Conservation (phyloP, 768 basidiomycete genomes). For the Leucogyrophana mollusca region DNA sequence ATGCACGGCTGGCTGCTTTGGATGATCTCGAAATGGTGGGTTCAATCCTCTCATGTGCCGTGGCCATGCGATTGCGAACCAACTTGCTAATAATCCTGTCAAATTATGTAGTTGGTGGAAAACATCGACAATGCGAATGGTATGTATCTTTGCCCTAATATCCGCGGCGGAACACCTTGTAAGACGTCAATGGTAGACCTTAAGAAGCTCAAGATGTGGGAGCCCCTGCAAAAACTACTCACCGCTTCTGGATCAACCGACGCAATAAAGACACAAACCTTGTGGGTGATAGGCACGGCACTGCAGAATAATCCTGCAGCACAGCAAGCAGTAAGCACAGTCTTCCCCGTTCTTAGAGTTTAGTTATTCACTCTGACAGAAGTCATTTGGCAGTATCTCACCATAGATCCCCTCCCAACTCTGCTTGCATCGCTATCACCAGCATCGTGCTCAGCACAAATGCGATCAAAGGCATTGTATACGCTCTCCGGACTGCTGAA, state of each 20-base stretch:
- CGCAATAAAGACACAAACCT: conserved; percentile 60
- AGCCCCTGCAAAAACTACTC: conserved; percentile 66
- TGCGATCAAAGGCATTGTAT: conserved; percentile 82
- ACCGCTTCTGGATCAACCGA: conserved; percentile 51
- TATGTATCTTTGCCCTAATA: conserved; percentile 3
- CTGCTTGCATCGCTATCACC: conserved; percentile 63
- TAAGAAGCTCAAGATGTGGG: conserved; percentile 75
- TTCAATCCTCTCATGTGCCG: background rate
- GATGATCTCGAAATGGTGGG: conserved; percentile 88
- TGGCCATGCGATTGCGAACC: too few species aligned
- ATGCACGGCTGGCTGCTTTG: conserved; percentile 63
- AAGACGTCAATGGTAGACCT: conserved; percentile 50
- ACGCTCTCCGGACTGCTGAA: conserved; percentile 75
- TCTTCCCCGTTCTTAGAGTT: background rate
- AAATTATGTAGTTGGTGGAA: conserved; percentile 76
- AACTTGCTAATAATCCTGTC: too few species aligned
- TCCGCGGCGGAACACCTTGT: background rate
- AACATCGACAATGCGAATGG: conserved; percentile 91
- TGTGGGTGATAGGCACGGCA: conserved; percentile 90
- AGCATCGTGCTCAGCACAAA: conserved; percentile 47
- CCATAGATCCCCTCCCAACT: conserved; percentile 61
- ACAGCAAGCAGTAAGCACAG: conserved; percentile 61
- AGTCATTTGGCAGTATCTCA: conserved; percentile 49
- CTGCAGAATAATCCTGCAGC: conserved; percentile 88
- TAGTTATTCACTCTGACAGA: conserved; percentile 4